phyloP scores from a whole-genome alignment of 2,329 filamentous ascomycete species.

The Colletotrichum sp. region DNA sequence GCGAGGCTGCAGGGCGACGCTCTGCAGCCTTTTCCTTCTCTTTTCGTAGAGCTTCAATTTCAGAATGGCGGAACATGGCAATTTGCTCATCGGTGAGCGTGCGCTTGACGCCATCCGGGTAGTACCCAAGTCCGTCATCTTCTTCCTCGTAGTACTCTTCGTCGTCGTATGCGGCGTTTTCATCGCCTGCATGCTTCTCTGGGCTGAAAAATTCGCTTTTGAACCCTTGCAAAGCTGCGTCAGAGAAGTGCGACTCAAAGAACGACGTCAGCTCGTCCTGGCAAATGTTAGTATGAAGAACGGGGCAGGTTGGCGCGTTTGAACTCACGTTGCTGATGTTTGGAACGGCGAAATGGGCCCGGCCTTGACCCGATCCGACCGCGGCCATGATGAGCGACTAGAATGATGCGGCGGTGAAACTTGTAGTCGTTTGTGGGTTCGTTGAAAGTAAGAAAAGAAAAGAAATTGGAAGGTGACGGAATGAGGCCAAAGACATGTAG shows the following conservation, averaged over 20 bases:
- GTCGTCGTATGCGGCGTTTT: constrained; percentile 25
- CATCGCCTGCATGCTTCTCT: constrained; percentile 23
- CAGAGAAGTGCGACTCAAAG: constrained; percentile 64
- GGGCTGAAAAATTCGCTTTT: constrained; percentile 48
- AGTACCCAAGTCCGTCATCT: constrained; percentile 80
- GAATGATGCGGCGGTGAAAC: not conserved
- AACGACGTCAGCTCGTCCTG: constrained; percentile 67
- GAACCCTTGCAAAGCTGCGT: constrained; percentile 50
- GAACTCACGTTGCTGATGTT: constrained; percentile 14
- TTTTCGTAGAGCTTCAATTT: constrained; percentile 70
- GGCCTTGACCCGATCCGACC: not conserved
- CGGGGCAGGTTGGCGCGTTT: not conserved
- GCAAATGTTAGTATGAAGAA: constrained; percentile 18
- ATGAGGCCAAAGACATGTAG: not conserved
- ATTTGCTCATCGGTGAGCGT: constrained; percentile 93
- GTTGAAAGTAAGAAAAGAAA: not conserved
- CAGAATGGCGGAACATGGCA: constrained; percentile 86
- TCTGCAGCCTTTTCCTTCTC: constrained; percentile 43
- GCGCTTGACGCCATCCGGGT: constrained; percentile 83
- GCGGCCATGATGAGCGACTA: not conserved
- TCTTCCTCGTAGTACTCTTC: constrained; percentile 47
- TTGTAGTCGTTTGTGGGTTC: not conserved
- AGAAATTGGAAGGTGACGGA: not conserved
- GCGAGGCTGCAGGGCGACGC: not conserved
- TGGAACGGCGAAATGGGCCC: not conserved